These are phyloP conservation scores for Porcisia hertigi DNA, from an alignment of 208 protist genomes.

Conservation along the genomic window DNA sequence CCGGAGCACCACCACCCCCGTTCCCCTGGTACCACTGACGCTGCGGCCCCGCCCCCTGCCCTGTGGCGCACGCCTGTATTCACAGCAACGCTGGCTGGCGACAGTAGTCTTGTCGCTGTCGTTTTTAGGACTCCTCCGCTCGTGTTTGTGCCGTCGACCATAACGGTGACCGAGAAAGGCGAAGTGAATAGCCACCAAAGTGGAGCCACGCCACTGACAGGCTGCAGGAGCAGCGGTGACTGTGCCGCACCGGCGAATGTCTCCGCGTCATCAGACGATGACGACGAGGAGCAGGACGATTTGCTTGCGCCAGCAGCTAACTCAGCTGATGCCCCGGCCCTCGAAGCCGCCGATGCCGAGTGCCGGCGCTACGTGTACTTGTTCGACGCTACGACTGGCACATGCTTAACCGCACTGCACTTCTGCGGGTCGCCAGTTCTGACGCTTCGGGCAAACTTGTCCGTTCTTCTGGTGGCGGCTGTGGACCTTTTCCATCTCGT, in stretches of 20 bases:
- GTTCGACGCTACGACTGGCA: slow-evolving; percentile 42
- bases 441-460: slow-evolving; percentile 45
- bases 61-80: slow-evolving; percentile 45
- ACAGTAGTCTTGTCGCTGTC: slow-evolving; percentile 60
- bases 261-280: background rate
- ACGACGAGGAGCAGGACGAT: background rate
- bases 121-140: slow-evolving; percentile 35
- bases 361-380: slow-evolving; percentile 43
- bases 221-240: background rate
- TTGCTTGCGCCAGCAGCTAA: slow-evolving; percentile 1
- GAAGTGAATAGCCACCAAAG: background rate
- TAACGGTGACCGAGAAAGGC: background rate
- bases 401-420: slow-evolving; percentile 55
- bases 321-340: slow-evolving; percentile 1
- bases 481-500: slow-evolving; percentile 64
- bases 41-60: background rate
- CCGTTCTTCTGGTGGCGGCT: slow-evolving; percentile 44
- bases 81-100: slow-evolving; percentile 46
- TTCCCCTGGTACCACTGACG: background rate
- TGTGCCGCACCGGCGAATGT: background rate
- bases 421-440: slow-evolving; percentile 55
- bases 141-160: slow-evolving; percentile 16
- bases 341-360: slow-evolving; percentile 18
- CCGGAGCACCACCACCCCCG: slow-evolving; percentile 1
- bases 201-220: background rate